Conservation (phyloP, 208 protist species). For the Blechomonas ayalai region DNA sequence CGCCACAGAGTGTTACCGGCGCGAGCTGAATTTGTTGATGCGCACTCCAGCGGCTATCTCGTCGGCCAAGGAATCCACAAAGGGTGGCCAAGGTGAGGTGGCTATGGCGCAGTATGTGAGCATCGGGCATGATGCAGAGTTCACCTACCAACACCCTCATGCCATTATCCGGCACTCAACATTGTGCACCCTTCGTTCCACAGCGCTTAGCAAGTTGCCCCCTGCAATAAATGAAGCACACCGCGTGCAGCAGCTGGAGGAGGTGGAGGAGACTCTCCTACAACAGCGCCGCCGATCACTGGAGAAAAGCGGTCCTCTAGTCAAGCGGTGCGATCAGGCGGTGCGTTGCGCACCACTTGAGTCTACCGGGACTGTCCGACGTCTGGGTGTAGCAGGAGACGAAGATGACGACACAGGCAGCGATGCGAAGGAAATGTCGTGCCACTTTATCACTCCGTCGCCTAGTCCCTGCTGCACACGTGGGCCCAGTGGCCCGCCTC, state of each 20-base stretch:
- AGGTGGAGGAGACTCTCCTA: slow-evolving; percentile 21
- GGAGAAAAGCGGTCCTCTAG: too few species aligned
- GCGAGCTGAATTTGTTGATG: slow-evolving; percentile 34
- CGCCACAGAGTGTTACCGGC: slow-evolving; percentile 38
- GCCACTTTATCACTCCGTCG: too few species aligned
- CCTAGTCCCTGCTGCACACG: too few species aligned
- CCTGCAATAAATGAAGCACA: neutral
- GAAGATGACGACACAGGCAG: too few species aligned
- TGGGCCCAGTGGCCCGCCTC: too few species aligned
- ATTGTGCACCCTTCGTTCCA: slow-evolving; percentile 19
- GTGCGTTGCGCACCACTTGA: slow-evolving; percentile 3
- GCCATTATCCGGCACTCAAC: slow-evolving; percentile 34
- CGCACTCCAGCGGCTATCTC: slow-evolving; percentile 34
- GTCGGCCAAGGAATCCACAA: slow-evolving; percentile 13
- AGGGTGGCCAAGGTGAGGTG: slow-evolving; percentile 1
- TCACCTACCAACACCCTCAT: slow-evolving; percentile 37
- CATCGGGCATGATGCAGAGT: slow-evolving; percentile 12
- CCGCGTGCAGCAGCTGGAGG: slow-evolving; percentile 13
- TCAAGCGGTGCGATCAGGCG: slow-evolving; percentile 2
- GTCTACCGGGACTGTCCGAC: too few species aligned
- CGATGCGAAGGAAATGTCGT: too few species aligned
- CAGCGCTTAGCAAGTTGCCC: slow-evolving; percentile 29
- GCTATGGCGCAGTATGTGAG: slow-evolving; percentile 54
- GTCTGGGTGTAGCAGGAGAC: too few species aligned
- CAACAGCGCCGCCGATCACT: slow-evolving; percentile 16